These are phyloP conservation scores for Agroathelia rolfsii DNA, from an alignment of 1,284 basidiomycete genomes.

Conservation along the genomic window DNA sequence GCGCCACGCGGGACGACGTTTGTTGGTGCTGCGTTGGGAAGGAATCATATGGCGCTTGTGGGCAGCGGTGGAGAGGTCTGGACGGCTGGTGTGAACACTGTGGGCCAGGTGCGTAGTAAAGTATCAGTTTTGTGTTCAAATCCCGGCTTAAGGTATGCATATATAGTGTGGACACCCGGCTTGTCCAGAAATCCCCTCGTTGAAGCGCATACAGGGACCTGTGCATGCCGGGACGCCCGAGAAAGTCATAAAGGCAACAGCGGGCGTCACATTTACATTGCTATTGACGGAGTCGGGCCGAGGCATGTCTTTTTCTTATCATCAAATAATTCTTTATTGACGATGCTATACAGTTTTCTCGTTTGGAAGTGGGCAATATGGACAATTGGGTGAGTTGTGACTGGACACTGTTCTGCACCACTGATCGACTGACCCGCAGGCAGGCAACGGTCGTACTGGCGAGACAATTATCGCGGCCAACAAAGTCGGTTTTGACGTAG, in stretches of 20 bases:
- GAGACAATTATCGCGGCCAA: constrained; percentile 81
- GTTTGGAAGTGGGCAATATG: constrained; percentile 87
- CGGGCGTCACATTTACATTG: constrained; percentile 78
- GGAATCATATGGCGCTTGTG: constrained; percentile 76
- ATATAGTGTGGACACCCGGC: constrained; percentile 61
- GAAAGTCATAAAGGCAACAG: constrained; percentile 62
- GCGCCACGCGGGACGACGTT: constrained; percentile 55
- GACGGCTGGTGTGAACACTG: constrained; percentile 73
- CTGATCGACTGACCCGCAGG: too few species aligned
- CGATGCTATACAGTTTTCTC: constrained; percentile 73
- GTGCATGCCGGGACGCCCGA: constrained; percentile 47
- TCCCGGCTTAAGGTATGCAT: too few species aligned
- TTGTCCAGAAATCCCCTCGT: constrained; percentile 53
- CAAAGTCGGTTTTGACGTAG: constrained; percentile 76
- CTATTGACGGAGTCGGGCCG: constrained; percentile 74
- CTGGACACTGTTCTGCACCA: too few species aligned
- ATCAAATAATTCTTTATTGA: constrained; percentile 3
- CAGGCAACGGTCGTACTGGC: constrained; percentile 86
- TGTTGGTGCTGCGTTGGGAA: constrained; percentile 74
- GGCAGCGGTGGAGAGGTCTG: constrained; percentile 77
- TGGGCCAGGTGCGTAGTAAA: constrained; percentile 78
- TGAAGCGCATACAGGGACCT: constrained; percentile 55
- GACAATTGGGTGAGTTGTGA: too few species aligned
- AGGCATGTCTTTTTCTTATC: constrained; percentile 37
- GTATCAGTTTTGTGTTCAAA: constrained; percentile 2